These are phyloP conservation scores for Asterophora parasitica DNA, from an alignment of 768 basidiomycete genomes.

Conservation along the genomic window DNA sequence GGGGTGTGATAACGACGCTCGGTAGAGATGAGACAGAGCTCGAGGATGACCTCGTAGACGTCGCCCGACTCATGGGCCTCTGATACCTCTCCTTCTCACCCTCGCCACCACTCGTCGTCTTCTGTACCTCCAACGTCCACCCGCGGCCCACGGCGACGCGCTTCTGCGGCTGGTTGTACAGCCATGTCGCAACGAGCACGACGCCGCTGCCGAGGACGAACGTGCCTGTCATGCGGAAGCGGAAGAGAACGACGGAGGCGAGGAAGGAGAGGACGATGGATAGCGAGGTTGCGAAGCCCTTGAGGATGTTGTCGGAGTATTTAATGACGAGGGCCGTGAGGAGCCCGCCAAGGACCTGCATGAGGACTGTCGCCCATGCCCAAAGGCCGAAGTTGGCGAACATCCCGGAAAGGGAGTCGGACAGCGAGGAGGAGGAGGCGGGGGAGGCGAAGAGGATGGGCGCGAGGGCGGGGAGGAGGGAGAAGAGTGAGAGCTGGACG, in stretches of 20 bases:
- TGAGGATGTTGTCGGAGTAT: constrained; percentile 91
- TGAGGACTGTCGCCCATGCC: constrained; percentile 92
- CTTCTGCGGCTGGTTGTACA: constrained; percentile 74
- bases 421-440: constrained; percentile 24
- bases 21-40: constrained; percentile 26
- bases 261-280: constrained; percentile 95
- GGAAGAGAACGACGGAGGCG: constrained; percentile 85
- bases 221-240: constrained; percentile 79
- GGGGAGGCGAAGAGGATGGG: constrained; percentile 61
- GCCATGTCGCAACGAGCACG: constrained; percentile 85
- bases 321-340: constrained; percentile 96
- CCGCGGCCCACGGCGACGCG: constrained; percentile 17
- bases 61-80: constrained; percentile 14
- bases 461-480: constrained; percentile 79
- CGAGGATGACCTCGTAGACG: constrained; percentile 28
- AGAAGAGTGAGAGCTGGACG: constrained; percentile 92
- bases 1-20: constrained; percentile 17
- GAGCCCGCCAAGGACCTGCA: constrained; percentile 90
- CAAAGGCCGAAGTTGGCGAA: constrained; percentile 87
- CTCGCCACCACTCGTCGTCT: too few relatives aligned
- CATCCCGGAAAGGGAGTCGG: constrained; percentile 39
- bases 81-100: too few relatives aligned
- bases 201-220: constrained; percentile 82
- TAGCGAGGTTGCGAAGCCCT: constrained; percentile 93
- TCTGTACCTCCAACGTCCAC: constrained; percentile 15